Evolutionary conservation across 1,284 basidiomycete genomes (phyloP), one percentile per base, ranked within the genome.

Genomic region (Mycosarcoma maydis): DNA sequence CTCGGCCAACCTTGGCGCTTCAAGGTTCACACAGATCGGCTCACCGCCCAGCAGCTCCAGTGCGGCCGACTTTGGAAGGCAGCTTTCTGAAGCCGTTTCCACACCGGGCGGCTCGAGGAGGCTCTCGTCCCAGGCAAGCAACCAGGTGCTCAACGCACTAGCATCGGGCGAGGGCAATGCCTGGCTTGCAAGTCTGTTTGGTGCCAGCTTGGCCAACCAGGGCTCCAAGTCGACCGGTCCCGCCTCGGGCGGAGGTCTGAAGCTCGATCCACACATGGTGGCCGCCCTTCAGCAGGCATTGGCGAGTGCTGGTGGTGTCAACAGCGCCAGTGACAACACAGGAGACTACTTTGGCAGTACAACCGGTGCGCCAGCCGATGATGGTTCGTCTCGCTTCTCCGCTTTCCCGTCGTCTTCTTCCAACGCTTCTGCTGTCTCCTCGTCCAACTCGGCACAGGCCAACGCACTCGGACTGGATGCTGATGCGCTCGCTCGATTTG

Each of bases 241-340:
- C 16, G 56, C 49, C 3, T 48, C 55, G n/a, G 59, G 72, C 3
- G 61, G 73, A 19, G 58, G 68, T 5, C 40, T 73, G 32, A 75
- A 75, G 53, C 45, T 79, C 19, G 77, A 79, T 29, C 72, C 76
- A 16, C 66, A 75, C 30, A 59, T 75, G 47, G 53, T 79, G 4
- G 64, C 66, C 17, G 69, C 76, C 6, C 52, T 78, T 22, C 75
- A 77, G 48, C 69, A 66, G 41, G 71, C 76, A 0, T 30, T 77
- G 1, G 62, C 60, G 1, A 56, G 55, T 20, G 68, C 56, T 4
- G 65, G 57, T 8, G 56, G 54, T 22, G 47, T 30, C 8, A 37
- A 30, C n/a, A 39, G 49, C 9, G 7, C 41, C 10, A 30, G n/a
- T 23, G 54, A 55, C 16, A 42, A 19, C n/a, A 24, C 19, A 4